Percentiles rank a stretch among this genome's conserved stretches.
These are phyloP conservation scores for Houttuynia cordata DNA, from an alignment of 164 flowering plant genomes.

Conservation along the genomic window DNA sequence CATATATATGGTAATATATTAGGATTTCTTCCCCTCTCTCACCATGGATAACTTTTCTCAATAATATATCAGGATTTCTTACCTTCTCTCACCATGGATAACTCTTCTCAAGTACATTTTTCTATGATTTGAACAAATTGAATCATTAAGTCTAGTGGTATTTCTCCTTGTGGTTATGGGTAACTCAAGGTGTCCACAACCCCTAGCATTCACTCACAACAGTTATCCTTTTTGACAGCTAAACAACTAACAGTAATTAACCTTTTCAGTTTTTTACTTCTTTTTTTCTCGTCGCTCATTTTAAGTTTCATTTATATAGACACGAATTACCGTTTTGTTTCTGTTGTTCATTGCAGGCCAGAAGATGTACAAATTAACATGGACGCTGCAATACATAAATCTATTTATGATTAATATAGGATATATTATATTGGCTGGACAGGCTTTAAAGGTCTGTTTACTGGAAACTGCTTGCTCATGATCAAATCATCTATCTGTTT, in stretches of 20 bases:
- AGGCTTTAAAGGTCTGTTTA: constrained; percentile 60
- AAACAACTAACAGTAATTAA: background rate
- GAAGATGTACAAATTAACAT: constrained; percentile 61
- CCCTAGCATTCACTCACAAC: background rate
- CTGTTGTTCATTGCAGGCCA: constrained; percentile 32
- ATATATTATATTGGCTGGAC: constrained; percentile 71
- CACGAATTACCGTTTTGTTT: background rate
- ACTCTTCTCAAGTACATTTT: background rate
- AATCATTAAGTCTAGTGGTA: background rate
- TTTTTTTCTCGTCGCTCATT: background rate
- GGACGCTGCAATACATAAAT: constrained; percentile 84
- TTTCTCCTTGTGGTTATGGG: background rate
- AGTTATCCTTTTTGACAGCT: background rate
- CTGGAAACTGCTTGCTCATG: background rate
- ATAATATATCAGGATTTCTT: constrained; percentile 9
- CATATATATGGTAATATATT: constrained; percentile 53
- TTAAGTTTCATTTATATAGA: background rate
- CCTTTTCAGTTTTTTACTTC: background rate
- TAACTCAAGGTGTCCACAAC: background rate
- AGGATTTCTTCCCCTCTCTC: background rate
- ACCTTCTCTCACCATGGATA: no score
- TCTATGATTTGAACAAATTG: background rate
- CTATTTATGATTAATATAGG: constrained; percentile 94
- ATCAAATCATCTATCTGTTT: background rate
- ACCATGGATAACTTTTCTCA: no score